Evolutionary conservation across 2,329 filamentous ascomycete species (phyloP), one percentile per base, ranked within the genome.

Genomic region (Decorospora gaudefroyi): DNA sequence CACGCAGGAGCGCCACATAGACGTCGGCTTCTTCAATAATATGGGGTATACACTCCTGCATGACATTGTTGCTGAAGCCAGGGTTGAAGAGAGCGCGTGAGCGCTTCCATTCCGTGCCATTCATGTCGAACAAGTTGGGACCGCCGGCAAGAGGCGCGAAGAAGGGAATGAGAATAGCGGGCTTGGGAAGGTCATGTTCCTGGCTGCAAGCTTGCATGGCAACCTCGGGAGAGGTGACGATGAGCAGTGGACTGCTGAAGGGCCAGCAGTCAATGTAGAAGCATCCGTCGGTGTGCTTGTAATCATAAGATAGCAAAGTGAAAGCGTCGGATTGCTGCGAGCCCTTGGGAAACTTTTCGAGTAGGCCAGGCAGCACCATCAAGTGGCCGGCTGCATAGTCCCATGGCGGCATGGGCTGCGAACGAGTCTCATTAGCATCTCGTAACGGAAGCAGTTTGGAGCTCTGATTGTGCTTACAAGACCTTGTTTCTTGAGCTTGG

Each of bases 61-160:
- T 77, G 72, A 0, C 77, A 72, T 49, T 73, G 75, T 19, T 80
- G 53, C 45, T 46, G 32, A 49, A 53, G 1, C 44, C 55, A 1
- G 46, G 49, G 11, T 52, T 61, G 34, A 61, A 64, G 6, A 61
- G 27, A 4, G 40, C 26, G 9, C 57, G 37, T 32, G 49, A 55
- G 2, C 76, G 69, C 32, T 59, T 63, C 56, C 57, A 63, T 16
- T 50, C 41, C 1, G 39, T 12, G 4, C 37, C 47, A 17, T 45
- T 50, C 49, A 56, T 61, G 0, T 46, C 32, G 13, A 62, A 33
- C 0, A 62, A 11, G 30, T 36, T 51, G 1, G 28, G 35, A 0
- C 57, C 53, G 0, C 57, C 60, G 6, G 38, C 41, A 10, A 62
- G 42, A 3, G 43, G 51, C 10, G 32, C 32, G n/a, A 61, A 45